Evolutionary conservation across 2,329 filamentous ascomycete species (phyloP).

Genomic region (Nemania bipapillata): DNA sequence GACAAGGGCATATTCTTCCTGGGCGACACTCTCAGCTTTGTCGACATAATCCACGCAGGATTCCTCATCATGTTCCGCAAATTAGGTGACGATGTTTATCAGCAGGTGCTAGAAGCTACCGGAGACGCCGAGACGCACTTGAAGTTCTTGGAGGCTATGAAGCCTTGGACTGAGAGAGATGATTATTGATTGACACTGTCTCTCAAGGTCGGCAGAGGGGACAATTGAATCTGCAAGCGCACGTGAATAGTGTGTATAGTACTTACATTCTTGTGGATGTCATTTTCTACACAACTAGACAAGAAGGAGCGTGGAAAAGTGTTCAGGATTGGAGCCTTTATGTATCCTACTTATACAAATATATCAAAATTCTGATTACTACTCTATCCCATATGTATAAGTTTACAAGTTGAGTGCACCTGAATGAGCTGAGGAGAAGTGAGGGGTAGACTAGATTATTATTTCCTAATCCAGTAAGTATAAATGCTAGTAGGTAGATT

Average conservation of each 20-base stretch:
- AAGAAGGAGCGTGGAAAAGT: no score
- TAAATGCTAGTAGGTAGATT: no score
- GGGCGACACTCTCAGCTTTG: slow-evolving; percentile 66
- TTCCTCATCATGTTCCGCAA: slow-evolving; percentile 53
- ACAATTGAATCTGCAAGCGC: neutral
- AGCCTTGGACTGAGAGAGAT: slow-evolving; percentile 57
- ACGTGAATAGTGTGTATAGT: neutral
- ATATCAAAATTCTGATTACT: neutral
- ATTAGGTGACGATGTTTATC: slow-evolving; percentile 52
- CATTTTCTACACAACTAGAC: neutral
- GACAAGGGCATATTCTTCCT: slow-evolving; percentile 69
- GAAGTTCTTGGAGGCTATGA: slow-evolving; percentile 55
- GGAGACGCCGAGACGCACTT: slow-evolving; percentile 55
- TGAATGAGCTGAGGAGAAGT: slow-evolving; percentile 10
- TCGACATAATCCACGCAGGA: slow-evolving; percentile 67
- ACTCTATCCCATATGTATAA: neutral
- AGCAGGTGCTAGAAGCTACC: slow-evolving; percentile 52
- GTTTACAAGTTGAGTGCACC: neutral
- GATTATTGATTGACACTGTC: slow-evolving; percentile 52
- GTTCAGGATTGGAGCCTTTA: neutral
- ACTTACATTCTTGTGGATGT: neutral
- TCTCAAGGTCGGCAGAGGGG: neutral
- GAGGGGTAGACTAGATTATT: slow-evolving; percentile 8
- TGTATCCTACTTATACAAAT: neutral
- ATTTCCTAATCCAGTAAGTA: slow-evolving; percentile 28